Base-by-base conservation (phyloP, 352 stramenopile species). In the Globisporangium heterothallicum region DNA sequence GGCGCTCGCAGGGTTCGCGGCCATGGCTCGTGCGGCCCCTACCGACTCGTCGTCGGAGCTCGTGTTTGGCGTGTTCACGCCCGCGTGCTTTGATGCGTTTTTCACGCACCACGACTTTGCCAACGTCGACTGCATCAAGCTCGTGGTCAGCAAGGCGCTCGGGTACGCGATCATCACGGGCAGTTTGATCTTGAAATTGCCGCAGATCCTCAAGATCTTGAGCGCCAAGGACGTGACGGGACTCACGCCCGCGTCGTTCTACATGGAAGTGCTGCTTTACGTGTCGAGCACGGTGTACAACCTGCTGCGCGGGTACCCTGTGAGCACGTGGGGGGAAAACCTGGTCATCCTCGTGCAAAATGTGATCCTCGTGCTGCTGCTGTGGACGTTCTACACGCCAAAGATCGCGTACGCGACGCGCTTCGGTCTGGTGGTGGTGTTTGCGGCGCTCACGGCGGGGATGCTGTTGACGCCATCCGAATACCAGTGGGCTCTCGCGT, bases 191-290 rank as follows among this genome's bases (percentile, higher is more conserved):
- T 78, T 95, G 48, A 95, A 95, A 61, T 56, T 95, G 44, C 85
- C 85, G 38, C 85, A 95, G 59, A 95, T 95, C 64, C 64, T 95
- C 51, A 95, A 95, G 72, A 94, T 95, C 52, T 18, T 94, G 22
- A 49, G 59, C 6, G 84, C 79, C 19, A 86, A 78, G 48, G 79
- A 92, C 46, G 85, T 94, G 41, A 92, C 83, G 41, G 85, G 85
- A 0, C 70, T 95, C 48, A 95, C 79, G 22, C 83, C 84, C 7
- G 69, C 79, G 29, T 88, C 80, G 26, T 95, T 95, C 64, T 95
- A 95, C 75, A 85, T 95, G 69, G 85, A 95, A 36, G 80, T 85
- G 26, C 63, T 92, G 47, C 74, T 92, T 16, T 95, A 89, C 62
- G 58, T 88, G 36, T 90, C 81, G 22, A 78, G 68, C 49, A 85